phyloP scores from a whole-genome alignment of 331 rosid species.

The Acacia concinna region DNA sequence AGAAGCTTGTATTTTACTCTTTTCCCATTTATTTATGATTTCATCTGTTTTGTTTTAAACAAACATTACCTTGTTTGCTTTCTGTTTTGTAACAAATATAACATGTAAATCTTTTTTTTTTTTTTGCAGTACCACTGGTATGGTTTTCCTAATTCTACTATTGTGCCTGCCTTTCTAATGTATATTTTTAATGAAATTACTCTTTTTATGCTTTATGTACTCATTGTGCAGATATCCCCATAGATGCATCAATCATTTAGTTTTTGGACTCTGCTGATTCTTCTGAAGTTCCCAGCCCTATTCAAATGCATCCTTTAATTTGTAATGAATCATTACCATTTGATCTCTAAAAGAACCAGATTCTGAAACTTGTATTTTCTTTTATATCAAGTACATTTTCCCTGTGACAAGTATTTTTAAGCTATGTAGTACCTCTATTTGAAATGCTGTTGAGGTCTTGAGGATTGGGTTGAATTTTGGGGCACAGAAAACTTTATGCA shows the following conservation, averaged over 20 bases:
- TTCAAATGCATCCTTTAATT: slow-evolving; percentile 76
- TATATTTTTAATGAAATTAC: slow-evolving; percentile 38
- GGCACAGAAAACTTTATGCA: slow-evolving; percentile 46
- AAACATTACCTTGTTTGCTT: neutral
- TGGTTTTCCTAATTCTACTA: slow-evolving; percentile 22
- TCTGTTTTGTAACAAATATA: slow-evolving; percentile 11
- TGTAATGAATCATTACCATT: slow-evolving; percentile 47
- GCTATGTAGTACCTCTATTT: slow-evolving; percentile 43
- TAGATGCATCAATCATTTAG: slow-evolving; percentile 74
- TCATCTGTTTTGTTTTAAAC: neutral
- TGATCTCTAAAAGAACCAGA: slow-evolving; percentile 49
- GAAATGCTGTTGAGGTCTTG: slow-evolving; percentile 39
- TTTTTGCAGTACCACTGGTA: slow-evolving; percentile 40
- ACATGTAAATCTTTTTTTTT: slow-evolving; percentile 32
- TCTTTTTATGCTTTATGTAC: slow-evolving; percentile 56
- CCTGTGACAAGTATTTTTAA: slow-evolving; percentile 47
- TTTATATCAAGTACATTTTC: slow-evolving; percentile 34
- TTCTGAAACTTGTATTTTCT: slow-evolving; percentile 62
- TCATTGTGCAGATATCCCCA: slow-evolving; percentile 73
- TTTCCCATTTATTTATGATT: neutral
- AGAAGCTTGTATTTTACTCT: slow-evolving; percentile 5
- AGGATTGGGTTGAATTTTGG: slow-evolving; percentile 44
- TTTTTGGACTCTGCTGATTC: slow-evolving; percentile 85
- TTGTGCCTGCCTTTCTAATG: slow-evolving; percentile 17
- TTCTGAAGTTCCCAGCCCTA: slow-evolving; percentile 74